Conservation (phyloP, 1,139 yeast species). For the Sugiyamaella japonica region DNA sequence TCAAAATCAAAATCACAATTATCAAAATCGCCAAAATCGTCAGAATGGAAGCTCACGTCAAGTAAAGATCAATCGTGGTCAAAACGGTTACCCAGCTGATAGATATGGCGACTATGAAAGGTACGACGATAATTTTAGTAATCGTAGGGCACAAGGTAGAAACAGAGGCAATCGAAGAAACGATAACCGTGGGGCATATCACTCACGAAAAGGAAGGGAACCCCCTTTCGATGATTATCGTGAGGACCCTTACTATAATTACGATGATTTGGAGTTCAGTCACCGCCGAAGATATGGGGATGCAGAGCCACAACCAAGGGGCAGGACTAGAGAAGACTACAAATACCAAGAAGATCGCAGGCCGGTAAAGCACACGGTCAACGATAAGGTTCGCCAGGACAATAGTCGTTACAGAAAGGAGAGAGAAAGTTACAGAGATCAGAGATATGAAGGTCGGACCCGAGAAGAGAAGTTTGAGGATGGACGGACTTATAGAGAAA, state of each 20-base stretch:
- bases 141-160: background rate
- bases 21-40: slow-evolving; percentile 8
- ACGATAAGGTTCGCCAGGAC: background rate
- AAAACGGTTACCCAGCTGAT: slow-evolving; percentile 5
- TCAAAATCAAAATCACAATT: slow-evolving; percentile 6
- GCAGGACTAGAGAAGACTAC: background rate
- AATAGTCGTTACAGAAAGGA: background rate
- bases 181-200: background rate
- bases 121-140: slow-evolving; percentile 2
- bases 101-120: slow-evolving; percentile 5
- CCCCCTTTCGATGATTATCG: background rate
- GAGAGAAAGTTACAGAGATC: background rate
- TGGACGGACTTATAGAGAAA: background rate
- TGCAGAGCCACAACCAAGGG: background rate
- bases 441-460: background rate
- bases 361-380: background rate
- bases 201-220: slow-evolving; percentile 1
- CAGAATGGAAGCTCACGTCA: slow-evolving; percentile 2
- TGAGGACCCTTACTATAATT: slow-evolving; percentile 1
- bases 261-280: slow-evolving; percentile 5
- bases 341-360: background rate
- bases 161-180: slow-evolving; percentile 1
- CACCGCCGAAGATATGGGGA: slow-evolving; percentile 8
- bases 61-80: slow-evolving; percentile 6
- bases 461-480: slow-evolving; percentile 3